phyloP scores from a whole-genome alignment of 306 rosid species.

The Quercus rubra region DNA sequence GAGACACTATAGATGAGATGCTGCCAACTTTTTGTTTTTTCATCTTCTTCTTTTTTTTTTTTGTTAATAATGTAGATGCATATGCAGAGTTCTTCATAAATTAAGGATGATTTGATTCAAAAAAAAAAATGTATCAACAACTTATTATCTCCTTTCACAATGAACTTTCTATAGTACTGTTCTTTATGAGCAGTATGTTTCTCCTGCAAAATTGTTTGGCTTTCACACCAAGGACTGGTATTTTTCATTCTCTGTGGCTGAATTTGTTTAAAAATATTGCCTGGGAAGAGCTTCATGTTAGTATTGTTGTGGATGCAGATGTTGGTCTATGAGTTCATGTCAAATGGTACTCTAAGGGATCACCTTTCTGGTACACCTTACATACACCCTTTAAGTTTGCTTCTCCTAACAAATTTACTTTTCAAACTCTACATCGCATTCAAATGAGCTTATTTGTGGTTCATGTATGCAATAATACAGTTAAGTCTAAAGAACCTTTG shows the following conservation, averaged over 20 bases:
- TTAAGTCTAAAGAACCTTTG: slow-evolving; percentile 44
- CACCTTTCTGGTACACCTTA: slow-evolving; percentile 70
- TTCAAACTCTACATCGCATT: not conserved
- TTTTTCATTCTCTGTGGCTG: slow-evolving; percentile 12
- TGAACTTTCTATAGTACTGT: not conserved
- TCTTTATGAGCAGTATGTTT: not conserved
- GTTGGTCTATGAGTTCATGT: slow-evolving; percentile 89
- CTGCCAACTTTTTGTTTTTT: not conserved
- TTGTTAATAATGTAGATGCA: not conserved
- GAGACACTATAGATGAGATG: not conserved
- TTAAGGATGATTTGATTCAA: not conserved
- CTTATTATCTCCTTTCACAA: not conserved
- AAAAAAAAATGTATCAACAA: not conserved
- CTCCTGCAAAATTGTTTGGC: not conserved
- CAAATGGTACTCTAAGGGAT: slow-evolving; percentile 85
- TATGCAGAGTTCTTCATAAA: not conserved
- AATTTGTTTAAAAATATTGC: not conserved
- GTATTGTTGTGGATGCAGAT: slow-evolving; percentile 55
- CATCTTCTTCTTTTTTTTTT: not conserved
- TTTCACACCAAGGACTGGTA: not conserved
- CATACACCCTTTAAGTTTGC: slow-evolving; percentile 14
- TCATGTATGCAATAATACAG: slow-evolving; percentile 38
- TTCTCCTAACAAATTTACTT: not conserved
- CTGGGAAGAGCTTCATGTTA: not conserved
- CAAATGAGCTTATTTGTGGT: not conserved